Evolutionary conservation across 768 basidiomycete genomes (phyloP).

Genomic region (Boletus huronensis): DNA sequence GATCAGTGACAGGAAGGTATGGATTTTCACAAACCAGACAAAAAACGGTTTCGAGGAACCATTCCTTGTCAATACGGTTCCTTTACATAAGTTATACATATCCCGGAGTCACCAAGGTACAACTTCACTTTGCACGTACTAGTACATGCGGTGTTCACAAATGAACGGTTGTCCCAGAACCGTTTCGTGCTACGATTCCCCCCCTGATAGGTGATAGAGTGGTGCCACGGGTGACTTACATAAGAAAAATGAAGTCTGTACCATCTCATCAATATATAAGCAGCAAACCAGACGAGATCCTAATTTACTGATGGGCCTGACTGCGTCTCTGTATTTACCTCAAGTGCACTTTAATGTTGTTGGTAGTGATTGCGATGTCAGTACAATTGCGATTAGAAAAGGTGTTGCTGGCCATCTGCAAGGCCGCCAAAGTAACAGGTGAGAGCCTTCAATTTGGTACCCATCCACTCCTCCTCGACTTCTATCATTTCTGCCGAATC

Average conservation of each 20-base stretch:
- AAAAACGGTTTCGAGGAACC: neutral
- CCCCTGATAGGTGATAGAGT: too few species aligned
- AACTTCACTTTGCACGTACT: neutral
- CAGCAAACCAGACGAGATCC: too few species aligned
- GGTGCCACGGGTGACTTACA: too few species aligned
- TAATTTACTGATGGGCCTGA: too few species aligned
- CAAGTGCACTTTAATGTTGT: neutral
- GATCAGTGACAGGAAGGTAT: neutral
- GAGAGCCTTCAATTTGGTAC: slow-evolving; percentile 85
- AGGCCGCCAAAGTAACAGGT: slow-evolving; percentile 94
- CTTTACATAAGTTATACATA: too few species aligned
- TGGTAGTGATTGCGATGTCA: neutral
- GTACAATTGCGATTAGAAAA: slow-evolving; percentile 39
- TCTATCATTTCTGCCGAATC: slow-evolving; percentile 60
- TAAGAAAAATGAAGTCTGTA: too few species aligned
- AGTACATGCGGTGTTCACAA: neutral
- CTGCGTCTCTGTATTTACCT: neutral
- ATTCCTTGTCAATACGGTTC: too few species aligned
- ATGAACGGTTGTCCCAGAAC: neutral
- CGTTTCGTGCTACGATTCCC: neutral
- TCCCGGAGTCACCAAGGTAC: neutral
- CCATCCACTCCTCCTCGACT: slow-evolving; percentile 97
- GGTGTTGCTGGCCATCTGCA: slow-evolving; percentile 58
- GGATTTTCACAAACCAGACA: neutral
- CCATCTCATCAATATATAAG: too few species aligned